Percentiles rank a stretch among this genome's conserved stretches.
Conservation (phyloP, 1,284 basidiomycete genomes). For the Meripilus lineatus region DNA sequence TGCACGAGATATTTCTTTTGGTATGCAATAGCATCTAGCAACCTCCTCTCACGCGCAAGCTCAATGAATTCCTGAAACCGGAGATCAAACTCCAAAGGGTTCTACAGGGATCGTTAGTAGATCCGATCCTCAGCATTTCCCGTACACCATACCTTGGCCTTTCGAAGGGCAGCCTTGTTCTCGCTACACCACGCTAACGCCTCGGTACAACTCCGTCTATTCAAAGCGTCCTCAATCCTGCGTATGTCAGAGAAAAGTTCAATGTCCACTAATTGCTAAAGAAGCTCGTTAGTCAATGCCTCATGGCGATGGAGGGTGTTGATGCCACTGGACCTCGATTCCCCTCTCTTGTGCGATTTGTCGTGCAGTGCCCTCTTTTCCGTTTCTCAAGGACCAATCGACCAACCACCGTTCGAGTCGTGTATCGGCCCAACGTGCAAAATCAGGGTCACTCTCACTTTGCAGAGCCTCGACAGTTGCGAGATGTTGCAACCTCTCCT, state of each 20-base stretch:
- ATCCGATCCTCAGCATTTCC: constrained; percentile 1
- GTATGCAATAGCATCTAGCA: constrained; percentile 80
- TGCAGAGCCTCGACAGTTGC: constrained; percentile 53
- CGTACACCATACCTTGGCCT: constrained; percentile 66
- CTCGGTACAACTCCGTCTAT: constrained; percentile 74
- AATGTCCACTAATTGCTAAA: constrained; percentile 58
- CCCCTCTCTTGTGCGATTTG: constrained; percentile 64
- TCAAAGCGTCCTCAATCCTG: constrained; percentile 79
- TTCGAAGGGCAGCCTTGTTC: constrained; percentile 88
- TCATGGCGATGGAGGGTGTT: not conserved
- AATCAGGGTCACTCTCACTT: constrained; percentile 49
- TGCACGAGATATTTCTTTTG: constrained; percentile 74
- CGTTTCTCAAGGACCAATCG: constrained; percentile 83
- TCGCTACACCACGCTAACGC: constrained; percentile 96
- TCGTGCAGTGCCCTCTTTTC: constrained; percentile 65
- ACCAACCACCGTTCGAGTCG: constrained; percentile 88
- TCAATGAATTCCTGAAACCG: constrained; percentile 97
- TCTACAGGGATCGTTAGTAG: constrained; percentile 41
- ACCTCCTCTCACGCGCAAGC: constrained; percentile 67
- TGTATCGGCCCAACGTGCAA: constrained; percentile 71
- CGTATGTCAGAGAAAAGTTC: constrained; percentile 88
- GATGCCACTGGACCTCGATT: constrained; percentile 53
- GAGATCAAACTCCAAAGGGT: constrained; percentile 92
- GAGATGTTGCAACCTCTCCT: constrained; percentile 69
- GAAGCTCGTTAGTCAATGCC: constrained; percentile 3